These are phyloP conservation scores for Psophocarpus tetragonolobus DNA, from an alignment of 306 rosid species.

Conservation along the genomic window DNA sequence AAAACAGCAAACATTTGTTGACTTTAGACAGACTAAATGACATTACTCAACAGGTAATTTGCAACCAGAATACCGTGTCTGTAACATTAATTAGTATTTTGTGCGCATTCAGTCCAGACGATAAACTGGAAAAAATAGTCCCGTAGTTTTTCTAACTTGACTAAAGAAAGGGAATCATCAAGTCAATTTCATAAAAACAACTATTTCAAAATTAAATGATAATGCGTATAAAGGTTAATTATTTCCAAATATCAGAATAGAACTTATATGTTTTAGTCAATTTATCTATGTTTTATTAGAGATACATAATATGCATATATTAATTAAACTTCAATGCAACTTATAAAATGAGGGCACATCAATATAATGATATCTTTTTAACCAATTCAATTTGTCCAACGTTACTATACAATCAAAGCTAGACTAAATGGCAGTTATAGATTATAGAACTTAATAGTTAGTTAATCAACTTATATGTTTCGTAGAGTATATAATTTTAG, in stretches of 20 bases:
- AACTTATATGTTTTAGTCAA: neutral
- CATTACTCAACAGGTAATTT: neutral
- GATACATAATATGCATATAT: neutral
- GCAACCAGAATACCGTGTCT: neutral
- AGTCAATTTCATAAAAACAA: neutral
- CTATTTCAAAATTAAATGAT: neutral
- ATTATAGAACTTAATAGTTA: slow-evolving; percentile 11
- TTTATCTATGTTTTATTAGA: neutral
- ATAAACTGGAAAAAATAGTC: neutral
- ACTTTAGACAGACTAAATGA: neutral
- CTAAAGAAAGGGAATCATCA: neutral
- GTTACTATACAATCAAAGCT: neutral
- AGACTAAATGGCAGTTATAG: slow-evolving; percentile 9
- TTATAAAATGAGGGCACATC: neutral
- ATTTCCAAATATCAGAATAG: neutral
- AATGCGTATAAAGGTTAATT: neutral
- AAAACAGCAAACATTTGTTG: neutral
- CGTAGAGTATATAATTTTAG: neutral
- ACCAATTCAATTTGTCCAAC: neutral
- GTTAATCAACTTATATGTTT: slow-evolving; percentile 7
- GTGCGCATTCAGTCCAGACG: neutral
- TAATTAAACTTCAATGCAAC: neutral
- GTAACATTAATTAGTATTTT: neutral
- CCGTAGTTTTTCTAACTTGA: neutral
- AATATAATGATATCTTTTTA: neutral